Conservation (phyloP, 163 green algal species). For the Prototheca cutis region DNA sequence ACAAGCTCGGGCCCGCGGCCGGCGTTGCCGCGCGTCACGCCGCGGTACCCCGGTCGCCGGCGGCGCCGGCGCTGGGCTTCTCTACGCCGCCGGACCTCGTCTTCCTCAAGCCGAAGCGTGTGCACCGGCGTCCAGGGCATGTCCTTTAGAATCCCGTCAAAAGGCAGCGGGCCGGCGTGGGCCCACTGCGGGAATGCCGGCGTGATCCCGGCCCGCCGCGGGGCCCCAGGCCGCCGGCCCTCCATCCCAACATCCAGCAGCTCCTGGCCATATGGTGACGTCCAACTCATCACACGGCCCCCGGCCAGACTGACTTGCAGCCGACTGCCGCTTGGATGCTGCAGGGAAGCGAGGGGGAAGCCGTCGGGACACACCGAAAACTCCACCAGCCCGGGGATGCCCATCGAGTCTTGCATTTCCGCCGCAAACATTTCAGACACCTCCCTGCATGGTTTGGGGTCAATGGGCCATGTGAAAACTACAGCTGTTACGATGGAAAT, state of each 20-base stretch:
- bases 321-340: slow-evolving; percentile 27
- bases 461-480: background rate
- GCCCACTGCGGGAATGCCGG: slow-evolving; percentile 33
- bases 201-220: slow-evolving; percentile 18
- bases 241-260: background rate
- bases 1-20: too few species aligned
- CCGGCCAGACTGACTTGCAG: slow-evolving; percentile 14
- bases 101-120: background rate
- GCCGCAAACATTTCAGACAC: slow-evolving; percentile 20
- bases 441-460: background rate
- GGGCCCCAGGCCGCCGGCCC: background rate
- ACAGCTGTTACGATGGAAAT: background rate
- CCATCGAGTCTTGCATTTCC: slow-evolving; percentile 24
- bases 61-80: too few species aligned
- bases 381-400: slow-evolving; percentile 15
- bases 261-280: background rate
- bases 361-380: slow-evolving; percentile 10
- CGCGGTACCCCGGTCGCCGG: too few species aligned
- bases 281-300: background rate
- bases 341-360: slow-evolving; percentile 15
- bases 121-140: slow-evolving; percentile 37
- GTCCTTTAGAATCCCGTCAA: slow-evolving; percentile 28
- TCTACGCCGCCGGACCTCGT: background rate
- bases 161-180: slow-evolving; percentile 8
- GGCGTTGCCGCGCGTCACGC: too few species aligned